phyloP scores from a whole-genome alignment of 2,329 filamentous ascomycete species.

The Acrocalymma vagum region DNA sequence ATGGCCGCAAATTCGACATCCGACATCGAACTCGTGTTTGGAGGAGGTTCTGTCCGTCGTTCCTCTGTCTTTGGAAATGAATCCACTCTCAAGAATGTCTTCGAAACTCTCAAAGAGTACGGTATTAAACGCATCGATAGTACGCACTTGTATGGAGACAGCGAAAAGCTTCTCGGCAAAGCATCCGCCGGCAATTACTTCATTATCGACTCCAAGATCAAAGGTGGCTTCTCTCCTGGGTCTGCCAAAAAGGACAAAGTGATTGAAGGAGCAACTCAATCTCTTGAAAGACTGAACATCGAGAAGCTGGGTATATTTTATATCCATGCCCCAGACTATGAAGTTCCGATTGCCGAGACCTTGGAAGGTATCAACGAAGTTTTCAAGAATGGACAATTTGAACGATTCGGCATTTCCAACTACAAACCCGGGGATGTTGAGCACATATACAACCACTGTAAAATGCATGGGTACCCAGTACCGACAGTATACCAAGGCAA shows the following conservation, averaged over 20 bases:
- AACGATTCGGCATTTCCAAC: conserved; percentile 57
- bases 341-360: conserved; percentile 54
- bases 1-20: too few species aligned
- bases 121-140: conserved; percentile 40
- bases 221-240: conserved; percentile 44
- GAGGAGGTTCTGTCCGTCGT: background rate
- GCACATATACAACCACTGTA: conserved; percentile 56
- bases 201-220: conserved; percentile 52
- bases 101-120: conserved; percentile 29
- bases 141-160: conserved; percentile 44
- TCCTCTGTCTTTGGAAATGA: background rate
- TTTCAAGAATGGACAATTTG: conserved; percentile 55
- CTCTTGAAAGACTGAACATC: conserved; percentile 42
- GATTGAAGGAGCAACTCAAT: conserved; percentile 31
- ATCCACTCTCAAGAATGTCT: conserved; percentile 4
- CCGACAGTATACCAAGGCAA: conserved; percentile 58
- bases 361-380: conserved; percentile 57
- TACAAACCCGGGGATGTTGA: conserved; percentile 55
- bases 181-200: conserved; percentile 46
- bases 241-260: conserved; percentile 40
- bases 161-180: conserved; percentile 48
- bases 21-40: conserved; percentile 2
- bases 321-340: conserved; percentile 57
- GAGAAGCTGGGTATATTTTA: conserved; percentile 54
- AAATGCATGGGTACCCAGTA: conserved; percentile 50